These are phyloP conservation scores for Ceratocystis colombiana DNA, from an alignment of 2,329 filamentous ascomycete species.

Conservation along the genomic window DNA sequence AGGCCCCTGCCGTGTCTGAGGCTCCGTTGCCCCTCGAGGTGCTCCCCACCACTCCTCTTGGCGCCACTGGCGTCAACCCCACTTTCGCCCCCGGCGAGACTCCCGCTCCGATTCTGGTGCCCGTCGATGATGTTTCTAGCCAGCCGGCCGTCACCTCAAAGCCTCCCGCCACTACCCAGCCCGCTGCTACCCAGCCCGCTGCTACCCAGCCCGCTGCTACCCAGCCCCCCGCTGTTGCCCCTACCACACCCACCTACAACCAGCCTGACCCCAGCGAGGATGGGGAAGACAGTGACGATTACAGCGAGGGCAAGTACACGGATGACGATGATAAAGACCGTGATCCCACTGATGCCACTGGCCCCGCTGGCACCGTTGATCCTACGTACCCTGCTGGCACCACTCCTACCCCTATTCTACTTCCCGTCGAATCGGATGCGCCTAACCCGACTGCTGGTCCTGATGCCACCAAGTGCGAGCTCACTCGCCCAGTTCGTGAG, in stretches of 20 bases:
- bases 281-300: neutral
- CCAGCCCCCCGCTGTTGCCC: neutral
- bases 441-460: conserved; percentile 11
- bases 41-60: neutral
- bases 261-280: neutral
- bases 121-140: conserved; percentile 4
- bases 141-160: neutral
- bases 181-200: conserved; percentile 1
- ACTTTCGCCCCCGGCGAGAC: conserved; percentile 17
- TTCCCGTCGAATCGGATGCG: conserved; percentile 8
- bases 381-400: conserved; percentile 10
- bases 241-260: neutral
- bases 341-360: neutral
- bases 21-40: neutral
- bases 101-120: conserved; percentile 21
- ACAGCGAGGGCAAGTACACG: neutral
- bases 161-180: neutral
- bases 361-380: conserved; percentile 4
- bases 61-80: conserved; percentile 10
- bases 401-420: conserved; percentile 16
- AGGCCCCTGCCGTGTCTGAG: neutral
- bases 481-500: conserved; percentile 1
- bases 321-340: neutral
- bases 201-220: conserved; percentile 4
- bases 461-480: conserved; percentile 7